Evolutionary conservation across 202 grass and related monocot species (phyloP), one percentile per base, ranked within the genome.

Genomic region (Carex arenaria): DNA sequence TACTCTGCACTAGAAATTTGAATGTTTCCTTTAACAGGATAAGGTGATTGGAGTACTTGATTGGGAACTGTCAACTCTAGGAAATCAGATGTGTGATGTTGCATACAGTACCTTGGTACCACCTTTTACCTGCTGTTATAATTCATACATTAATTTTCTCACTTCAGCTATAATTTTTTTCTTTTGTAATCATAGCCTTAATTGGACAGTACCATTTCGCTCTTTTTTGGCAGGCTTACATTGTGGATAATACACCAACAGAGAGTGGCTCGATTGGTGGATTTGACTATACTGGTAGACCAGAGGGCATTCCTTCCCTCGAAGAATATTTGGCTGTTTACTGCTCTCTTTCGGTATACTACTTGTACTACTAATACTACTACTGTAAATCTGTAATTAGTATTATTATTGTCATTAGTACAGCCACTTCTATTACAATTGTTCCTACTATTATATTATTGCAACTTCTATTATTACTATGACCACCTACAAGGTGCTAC

Each of bases 21-120:
- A 32, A 4, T 65, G 6, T 75, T 87, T 85, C 6, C 26, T 85
- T 57, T 81, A 18, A 20, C 92, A 98, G 95, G 92, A 95, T 85
- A 86, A 78, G 78, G 92, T 98, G 45, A 95, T 98, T 89, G 95
- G 92, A 57, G 84, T 98, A 85, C 91, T 98, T 85, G 95, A 98
- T 91, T 98, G 95, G 95, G 95, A 98, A 86, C 79, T 98, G 82
- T 98, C 95, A 80, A 98, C 95, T 80, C 87, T 98, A 83, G 95
- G 93, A 72, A 95, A 98, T 81, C 95, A 98, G 74, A 98, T 95
- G 95, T 93, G 95, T 78, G 95, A 98, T 93, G 91, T 98, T 89
- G 93, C 95, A 71, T 90, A 95, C 81, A 98, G 86, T 78, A 82
- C 83, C 69, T 79, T 98, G 92, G 95, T 98, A 97, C 34, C 76